Evolutionary conservation across 345 rosid genomes (phyloP), one percentile per base, ranked within the genome.

Genomic region (Anastatica hierochuntica): DNA sequence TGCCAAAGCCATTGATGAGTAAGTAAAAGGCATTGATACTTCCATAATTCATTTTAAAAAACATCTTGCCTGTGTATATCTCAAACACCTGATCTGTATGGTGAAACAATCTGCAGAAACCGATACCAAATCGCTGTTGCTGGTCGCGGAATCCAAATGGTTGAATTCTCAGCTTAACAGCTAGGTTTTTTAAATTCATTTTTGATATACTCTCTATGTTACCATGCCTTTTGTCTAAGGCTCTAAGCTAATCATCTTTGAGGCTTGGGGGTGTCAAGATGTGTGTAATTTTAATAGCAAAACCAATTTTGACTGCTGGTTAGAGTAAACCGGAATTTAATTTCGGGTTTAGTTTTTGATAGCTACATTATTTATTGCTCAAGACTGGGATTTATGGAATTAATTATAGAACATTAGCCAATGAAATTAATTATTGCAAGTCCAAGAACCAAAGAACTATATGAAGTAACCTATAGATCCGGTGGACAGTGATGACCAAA

Each of bases 111-210:
- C 42, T 24, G 19, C 81, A 92, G 94, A 73, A 70, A 76, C 68
- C 57, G 60, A 26, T 85, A 88, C 71, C 80, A 81, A 75, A 85
- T 92, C 55, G 81, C 73, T 16, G 87, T 88, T 42, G 86, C 87
- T 37, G 97, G 98, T 63, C 85, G 98, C 43, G 97, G 98, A 33
- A 83, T 88, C 85, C 97, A 85, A 71, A 78, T 77, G 75, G 70
- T 88, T 3, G 84, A 85, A 45, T 86, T 90, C 67, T 66, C 54
- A 23, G 12, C 50, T 33, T 67, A 60, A 44, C 37, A 35, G 23
- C 9, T 37, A 6, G 50, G 34, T 21, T 41, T 45, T 18, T 7
- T 21, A 7, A 31, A 5, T 35, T 13, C 39, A 6, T 3, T 42
- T n/a, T 46, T 34, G 11, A 8, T 4, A 1, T 15, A 6, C 19